Evolutionary conservation across 805 yeast species (phyloP), one percentile per base, ranked within the genome.

Genomic region (Ogataea allantospora): DNA sequence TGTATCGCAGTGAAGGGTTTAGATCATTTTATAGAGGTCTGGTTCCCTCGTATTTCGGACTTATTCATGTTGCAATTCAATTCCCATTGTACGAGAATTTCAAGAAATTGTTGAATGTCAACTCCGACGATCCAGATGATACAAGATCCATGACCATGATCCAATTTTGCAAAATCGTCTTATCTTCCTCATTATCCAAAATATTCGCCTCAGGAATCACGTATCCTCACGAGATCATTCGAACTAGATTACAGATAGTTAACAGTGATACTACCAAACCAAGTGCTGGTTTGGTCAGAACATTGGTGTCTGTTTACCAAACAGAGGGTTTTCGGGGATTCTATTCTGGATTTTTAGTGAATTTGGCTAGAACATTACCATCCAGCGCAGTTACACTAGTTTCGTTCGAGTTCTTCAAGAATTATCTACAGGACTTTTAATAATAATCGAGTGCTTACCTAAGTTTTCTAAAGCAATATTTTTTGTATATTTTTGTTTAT

Each of bases 311-410:
- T 10, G 71, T 83, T 31, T 75, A 71, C 54, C 47, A 55, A 42
- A 77, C 71, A 37, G 96, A 89, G 57, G 96, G 97, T 3, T 46
- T 82, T 36, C 60, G 70, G 24, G 96, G 93, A 3, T 91, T 88
- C 58, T 93, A 93, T 57, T 81, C 93, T 1, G 99, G 99, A 0
- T 84, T 89, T 53, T 71, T 80, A 1, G 81, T 95, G 14, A 93
- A 93, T 56, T 65, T 93, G 54, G 77, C 87, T 20, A 70, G 99
- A 51, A 93, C 99, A 0, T 87, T 91, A 0, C 99, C 99, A 3
- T 89, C 96, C 1, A 78, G 88, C 50, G 97, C 97, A 1, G 87
- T 91, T n/a, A 93, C 99, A 2, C 69, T 93, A 50, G 88, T 91
- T 7, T 85, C 95, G 19, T 93, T 86, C 61, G 99, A 93, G 57